phyloP scores from a whole-genome alignment of 2,329 filamentous ascomycete species.

The Sporothrix schenckii region DNA sequence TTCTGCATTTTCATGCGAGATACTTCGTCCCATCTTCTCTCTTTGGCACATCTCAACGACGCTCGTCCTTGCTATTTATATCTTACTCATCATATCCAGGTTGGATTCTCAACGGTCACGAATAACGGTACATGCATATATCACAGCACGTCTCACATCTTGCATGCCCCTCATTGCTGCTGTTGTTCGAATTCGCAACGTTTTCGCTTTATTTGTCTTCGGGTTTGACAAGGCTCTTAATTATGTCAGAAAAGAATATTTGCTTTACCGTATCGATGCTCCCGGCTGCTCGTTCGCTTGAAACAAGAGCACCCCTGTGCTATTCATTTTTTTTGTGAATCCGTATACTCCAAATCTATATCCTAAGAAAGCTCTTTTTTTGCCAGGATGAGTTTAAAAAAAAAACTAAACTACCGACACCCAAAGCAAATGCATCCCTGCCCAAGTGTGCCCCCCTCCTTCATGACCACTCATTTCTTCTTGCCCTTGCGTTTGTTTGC shows the following conservation, averaged over 20 bases:
- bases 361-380: not conserved
- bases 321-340: not conserved
- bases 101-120: slow-evolving; percentile 8
- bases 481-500: slow-evolving; percentile 58
- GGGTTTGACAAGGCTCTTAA: not conserved
- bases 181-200: not conserved
- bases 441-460: not conserved
- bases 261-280: not conserved
- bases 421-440: not conserved
- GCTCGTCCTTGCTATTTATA: not conserved
- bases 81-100: not conserved
- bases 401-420: not conserved
- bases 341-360: slow-evolving; percentile 18
- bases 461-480: slow-evolving; percentile 50
- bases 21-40: not conserved
- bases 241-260: too few relatives aligned
- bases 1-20: not conserved
- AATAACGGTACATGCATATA: slow-evolving; percentile 21
- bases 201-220: not conserved
- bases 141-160: slow-evolving; percentile 3
- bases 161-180: not conserved
- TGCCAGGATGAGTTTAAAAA: not conserved
- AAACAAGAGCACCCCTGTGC: not conserved
- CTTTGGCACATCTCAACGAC: not conserved
- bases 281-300: not conserved